phyloP scores from a whole-genome alignment of 805 yeast genomes.

The Yarrowia phangngaensis region DNA sequence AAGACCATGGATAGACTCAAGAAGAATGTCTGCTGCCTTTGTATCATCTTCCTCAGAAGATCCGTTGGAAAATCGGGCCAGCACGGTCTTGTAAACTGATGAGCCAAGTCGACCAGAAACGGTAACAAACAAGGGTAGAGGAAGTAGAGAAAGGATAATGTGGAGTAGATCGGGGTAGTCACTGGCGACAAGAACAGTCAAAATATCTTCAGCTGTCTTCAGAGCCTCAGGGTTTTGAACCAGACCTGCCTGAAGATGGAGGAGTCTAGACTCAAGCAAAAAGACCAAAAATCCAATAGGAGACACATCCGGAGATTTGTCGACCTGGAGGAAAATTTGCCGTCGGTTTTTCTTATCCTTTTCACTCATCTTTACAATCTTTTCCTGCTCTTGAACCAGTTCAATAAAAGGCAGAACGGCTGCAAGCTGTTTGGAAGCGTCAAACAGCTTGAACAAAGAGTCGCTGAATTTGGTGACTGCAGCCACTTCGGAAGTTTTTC shows the following conservation, averaged over 20 bases:
- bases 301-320: constrained; percentile 12
- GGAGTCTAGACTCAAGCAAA: constrained; percentile 13
- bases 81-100: constrained; percentile 18
- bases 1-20: constrained; percentile 28
- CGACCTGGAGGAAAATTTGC: constrained; percentile 11
- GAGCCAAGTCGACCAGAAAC: constrained; percentile 22
- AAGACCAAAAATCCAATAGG: constrained; percentile 17
- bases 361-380: constrained; percentile 37
- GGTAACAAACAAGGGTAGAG: constrained; percentile 18
- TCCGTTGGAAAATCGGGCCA: constrained; percentile 15
- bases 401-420: constrained; percentile 35
- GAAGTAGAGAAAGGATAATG: constrained; percentile 18
- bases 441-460: constrained; percentile 52
- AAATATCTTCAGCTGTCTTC: constrained; percentile 20
- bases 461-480: constrained; percentile 15
- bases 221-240: constrained; percentile 21
- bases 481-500: constrained; percentile 42
- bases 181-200: constrained; percentile 16
- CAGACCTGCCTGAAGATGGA: constrained; percentile 19
- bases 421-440: constrained; percentile 53
- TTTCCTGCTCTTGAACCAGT: constrained; percentile 27
- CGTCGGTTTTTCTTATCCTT: constrained; percentile 36
- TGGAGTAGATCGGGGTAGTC: constrained; percentile 17
- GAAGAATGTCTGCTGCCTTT: constrained; percentile 48
- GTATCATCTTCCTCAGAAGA: constrained; percentile 48